These are phyloP conservation scores for Huntiella decipiens DNA, from an alignment of 2,329 filamentous ascomycete species.

Conservation along the genomic window DNA sequence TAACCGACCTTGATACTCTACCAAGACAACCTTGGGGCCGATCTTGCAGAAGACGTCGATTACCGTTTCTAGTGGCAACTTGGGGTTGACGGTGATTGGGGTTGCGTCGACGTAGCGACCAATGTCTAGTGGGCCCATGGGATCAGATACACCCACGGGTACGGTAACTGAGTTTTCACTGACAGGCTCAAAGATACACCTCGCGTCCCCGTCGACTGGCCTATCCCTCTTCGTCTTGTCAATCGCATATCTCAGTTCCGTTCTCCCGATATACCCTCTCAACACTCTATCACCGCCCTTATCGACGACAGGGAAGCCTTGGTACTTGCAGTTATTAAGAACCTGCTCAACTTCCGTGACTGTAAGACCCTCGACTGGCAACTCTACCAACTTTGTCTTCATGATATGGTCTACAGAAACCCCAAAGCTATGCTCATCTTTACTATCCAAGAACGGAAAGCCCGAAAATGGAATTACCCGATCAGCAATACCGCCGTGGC, in stretches of 20 bases:
- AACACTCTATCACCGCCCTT: conserved; percentile 50
- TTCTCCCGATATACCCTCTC: conserved; percentile 80
- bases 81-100: conserved; percentile 76
- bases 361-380: conserved; percentile 56
- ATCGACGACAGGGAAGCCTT: conserved; percentile 85
- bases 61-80: conserved; percentile 81
- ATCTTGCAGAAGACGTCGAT: conserved; percentile 99
- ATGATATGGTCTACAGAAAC: conserved; percentile 84
- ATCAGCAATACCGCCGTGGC: conserved; percentile 93
- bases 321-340: conserved; percentile 60
- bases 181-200: conserved; percentile 52
- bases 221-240: conserved; percentile 56
- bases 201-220: conserved; percentile 45
- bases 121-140: conserved; percentile 49
- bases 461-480: conserved; percentile 98
- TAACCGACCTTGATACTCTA: conserved; percentile 73
- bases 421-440: conserved; percentile 92
- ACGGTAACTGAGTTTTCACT: conserved; percentile 9
- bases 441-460: conserved; percentile 90
- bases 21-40: conserved; percentile 77
- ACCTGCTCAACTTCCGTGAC: conserved; percentile 61
- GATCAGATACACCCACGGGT: not conserved
- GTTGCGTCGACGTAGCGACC: conserved; percentile 76
- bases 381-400: conserved; percentile 54
- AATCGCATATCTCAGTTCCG: conserved; percentile 78